These are phyloP conservation scores for Clarireedia homoeocarpa DNA, from an alignment of 2,329 filamentous ascomycete species.

Conservation along the genomic window DNA sequence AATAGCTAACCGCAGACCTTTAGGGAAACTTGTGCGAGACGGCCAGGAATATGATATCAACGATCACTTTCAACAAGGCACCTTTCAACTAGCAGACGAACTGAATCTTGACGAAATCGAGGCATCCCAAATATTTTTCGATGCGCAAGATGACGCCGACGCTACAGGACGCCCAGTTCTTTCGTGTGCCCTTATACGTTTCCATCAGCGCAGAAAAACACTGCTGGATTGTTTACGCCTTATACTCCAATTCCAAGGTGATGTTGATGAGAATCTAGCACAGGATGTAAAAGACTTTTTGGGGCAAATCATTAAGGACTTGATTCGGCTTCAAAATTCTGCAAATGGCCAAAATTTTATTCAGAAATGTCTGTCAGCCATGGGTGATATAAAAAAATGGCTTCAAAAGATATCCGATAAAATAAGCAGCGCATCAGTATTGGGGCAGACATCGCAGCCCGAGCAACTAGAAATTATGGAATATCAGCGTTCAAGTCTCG, in stretches of 20 bases:
- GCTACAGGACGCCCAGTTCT: conserved; percentile 65
- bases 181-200: conserved; percentile 75
- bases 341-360: conserved; percentile 49
- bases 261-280: conserved; percentile 31
- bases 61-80: conserved; percentile 76
- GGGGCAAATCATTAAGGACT: conserved; percentile 30
- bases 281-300: conserved; percentile 48
- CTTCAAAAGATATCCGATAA: conserved; percentile 70
- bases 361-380: conserved; percentile 65
- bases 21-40: conserved; percentile 69
- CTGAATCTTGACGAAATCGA: conserved; percentile 85
- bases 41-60: conserved; percentile 75
- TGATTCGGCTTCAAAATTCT: conserved; percentile 26
- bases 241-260: conserved; percentile 53
- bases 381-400: conserved; percentile 71
- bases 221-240: conserved; percentile 78
- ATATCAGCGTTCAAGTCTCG: conserved; percentile 71
- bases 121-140: conserved; percentile 68
- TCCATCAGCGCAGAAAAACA: conserved; percentile 78
- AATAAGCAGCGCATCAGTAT: conserved; percentile 63
- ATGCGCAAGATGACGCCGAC: conserved; percentile 60
- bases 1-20: background rate
- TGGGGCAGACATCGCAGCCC: conserved; percentile 55
- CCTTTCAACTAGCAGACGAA: conserved; percentile 76
- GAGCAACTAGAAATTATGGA: conserved; percentile 72